These are phyloP conservation scores for Beta vulgaris DNA, from an alignment of 148 eudicot species.

Conservation along the genomic window DNA sequence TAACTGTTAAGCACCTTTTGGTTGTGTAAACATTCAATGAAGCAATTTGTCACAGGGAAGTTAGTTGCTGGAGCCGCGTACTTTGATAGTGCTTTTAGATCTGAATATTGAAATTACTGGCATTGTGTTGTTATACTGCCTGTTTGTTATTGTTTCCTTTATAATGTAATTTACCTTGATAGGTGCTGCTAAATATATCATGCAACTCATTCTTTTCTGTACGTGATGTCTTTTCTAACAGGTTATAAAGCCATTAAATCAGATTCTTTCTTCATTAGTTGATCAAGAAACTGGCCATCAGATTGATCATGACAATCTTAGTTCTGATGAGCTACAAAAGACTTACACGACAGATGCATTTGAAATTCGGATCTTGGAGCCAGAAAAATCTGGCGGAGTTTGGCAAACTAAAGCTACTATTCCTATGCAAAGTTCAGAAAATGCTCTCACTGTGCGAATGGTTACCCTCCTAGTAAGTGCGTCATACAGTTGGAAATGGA, in stretches of 20 bases:
- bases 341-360: constrained; percentile 81
- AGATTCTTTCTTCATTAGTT: constrained; percentile 80
- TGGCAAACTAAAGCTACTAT: constrained; percentile 93
- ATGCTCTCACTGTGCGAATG: constrained; percentile 89
- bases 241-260: constrained; percentile 90
- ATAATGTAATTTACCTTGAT: neutral
- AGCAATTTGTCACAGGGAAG: neutral
- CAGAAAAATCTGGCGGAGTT: constrained; percentile 83
- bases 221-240: constrained; percentile 22
- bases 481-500: neutral
- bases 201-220: neutral
- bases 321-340: constrained; percentile 57
- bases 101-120: neutral
- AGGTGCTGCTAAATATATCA: neutral
- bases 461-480: constrained; percentile 82
- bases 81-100: neutral
- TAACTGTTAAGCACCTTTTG: neutral
- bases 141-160: neutral
- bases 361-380: constrained; percentile 89
- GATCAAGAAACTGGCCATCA: constrained; percentile 93
- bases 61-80: neutral
- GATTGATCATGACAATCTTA: constrained; percentile 67
- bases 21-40: neutral
- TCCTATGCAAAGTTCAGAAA: constrained; percentile 95
- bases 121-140: neutral